Evolutionary conservation across 805 yeast genomes (phyloP), one percentile per base, ranked within the genome.

Genomic region (Kuraishia ogatae): DNA sequence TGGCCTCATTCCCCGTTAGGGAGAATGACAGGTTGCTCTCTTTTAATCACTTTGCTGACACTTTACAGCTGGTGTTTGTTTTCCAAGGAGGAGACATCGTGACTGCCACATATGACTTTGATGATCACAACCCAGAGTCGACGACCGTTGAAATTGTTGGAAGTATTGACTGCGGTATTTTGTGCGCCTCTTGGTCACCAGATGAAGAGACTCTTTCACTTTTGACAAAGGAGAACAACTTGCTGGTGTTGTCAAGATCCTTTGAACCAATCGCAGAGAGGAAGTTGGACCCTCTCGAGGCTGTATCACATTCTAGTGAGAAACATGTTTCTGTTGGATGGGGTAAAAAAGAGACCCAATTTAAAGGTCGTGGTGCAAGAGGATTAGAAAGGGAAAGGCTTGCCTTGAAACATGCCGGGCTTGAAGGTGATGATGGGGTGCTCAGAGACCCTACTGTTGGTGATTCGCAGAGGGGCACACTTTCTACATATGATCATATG

Each of bases 281-380:
- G 55, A 67, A 70, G 29, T 69, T 91, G 57, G 69, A 77, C 50
- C 72, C 79, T 0, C 78, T 77, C 8, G 99, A 94, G 66, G 75
- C 92, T 51, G 67, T 72, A 39, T 73, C 76, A 35, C 84, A 91
- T 1, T 85, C 84, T 60, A 97, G 94, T 65, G 43, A 35, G 43
- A 35, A 35, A 15, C 43, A 35, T 35, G 97, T 94, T 43, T 85
- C 93, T 26, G 97, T 94, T 49, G 99, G 99, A 24, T 94, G 99
- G 99, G 99, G 99, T 65, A 88, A 87, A 58, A 85, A 86, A 61
- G 98, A 93, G 68, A 94, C 99, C 0, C 99, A 94, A 71, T 94
- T 94, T 69, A 84, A 87, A 69, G 99, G 99, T 53, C 85, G 81
- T 64, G 99, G 99, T 59, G 94, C 88, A 29, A 85, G 85, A 63